Evolutionary conservation across 257 asterid species (phyloP), one percentile per base, ranked within the genome.

Genomic region (Lavandula angustifolia): DNA sequence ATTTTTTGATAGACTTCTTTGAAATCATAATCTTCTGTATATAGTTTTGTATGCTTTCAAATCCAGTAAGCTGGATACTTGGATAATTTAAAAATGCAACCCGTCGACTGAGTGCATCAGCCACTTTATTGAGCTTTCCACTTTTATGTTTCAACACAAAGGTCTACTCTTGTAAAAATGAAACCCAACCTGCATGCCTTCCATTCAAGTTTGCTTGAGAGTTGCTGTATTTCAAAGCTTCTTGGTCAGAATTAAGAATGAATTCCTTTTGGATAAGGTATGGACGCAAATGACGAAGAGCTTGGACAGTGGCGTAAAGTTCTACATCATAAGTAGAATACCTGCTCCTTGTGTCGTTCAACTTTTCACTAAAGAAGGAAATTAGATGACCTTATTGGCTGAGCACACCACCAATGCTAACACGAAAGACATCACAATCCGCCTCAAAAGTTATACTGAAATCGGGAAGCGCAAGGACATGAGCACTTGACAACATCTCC

Each of bases 151-250:
- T 44, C 1, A 62, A 7, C 3, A 29, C 7, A 29, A 60, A 60
- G 5, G 42, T 60, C 3, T 10, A 60, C n/a, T 60, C 54, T 13
- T 43, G 42, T 0, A 60, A 0, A 22, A 22, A 22, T 22, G 27
- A 22, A 22, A 22, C 27, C 27, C 27, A 22, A 22, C 27, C 27
- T 0, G 49, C 69, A 35, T 64, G 60, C 6, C 50, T 64, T 9
- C 37, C 3, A 49, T 61, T 61, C 44, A 44, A 12, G 7, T 35
- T 35, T 2, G 11, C 13, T 17, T 64, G 69, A 3, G 6, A 3
- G 29, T 64, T 64, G 9, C 34, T 34, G 8, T 49, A 5, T 4
- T 50, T 64, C 6, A 64, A 13, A 16, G 69, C 60, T 22, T 64
- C 40, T 17, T 50, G 51, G 7, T 64, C 69, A 9, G 60, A 35